These are phyloP conservation scores for Raddia guianensis DNA, from an alignment of 176 grass and related monocot species.

Conservation along the genomic window DNA sequence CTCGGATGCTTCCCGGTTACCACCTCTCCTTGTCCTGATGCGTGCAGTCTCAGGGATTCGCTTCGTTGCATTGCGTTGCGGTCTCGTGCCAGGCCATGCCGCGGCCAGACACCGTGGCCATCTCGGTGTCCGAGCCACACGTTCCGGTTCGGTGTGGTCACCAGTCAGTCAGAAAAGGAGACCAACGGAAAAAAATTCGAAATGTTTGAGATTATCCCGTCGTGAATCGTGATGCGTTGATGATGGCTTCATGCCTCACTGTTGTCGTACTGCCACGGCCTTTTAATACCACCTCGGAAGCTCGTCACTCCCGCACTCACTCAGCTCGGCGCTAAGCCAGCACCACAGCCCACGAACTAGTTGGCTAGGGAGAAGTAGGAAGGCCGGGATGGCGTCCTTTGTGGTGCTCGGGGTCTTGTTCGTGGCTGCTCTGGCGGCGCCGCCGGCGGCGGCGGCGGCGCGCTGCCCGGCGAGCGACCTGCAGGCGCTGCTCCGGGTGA, in stretches of 20 bases:
- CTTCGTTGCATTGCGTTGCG: not conserved
- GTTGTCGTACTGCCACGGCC: not conserved
- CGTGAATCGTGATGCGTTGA: not conserved
- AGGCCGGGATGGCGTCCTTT: constrained; percentile 25
- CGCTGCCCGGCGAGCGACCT: constrained; percentile 52
- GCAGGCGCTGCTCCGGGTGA: constrained; percentile 56
- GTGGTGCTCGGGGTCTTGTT: not conserved
- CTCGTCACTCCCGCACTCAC: constrained; percentile 34
- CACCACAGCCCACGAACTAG: constrained; percentile 15
- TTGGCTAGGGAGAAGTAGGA: not conserved
- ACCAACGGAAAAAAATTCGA: not conserved
- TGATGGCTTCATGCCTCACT: not conserved
- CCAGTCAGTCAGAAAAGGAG: not conserved
- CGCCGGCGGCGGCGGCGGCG: constrained; percentile 1
- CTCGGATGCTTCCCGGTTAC: constrained; percentile 27
- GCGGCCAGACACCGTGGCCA: not conserved
- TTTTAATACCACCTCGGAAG: constrained; percentile 50
- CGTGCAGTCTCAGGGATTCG: not conserved
- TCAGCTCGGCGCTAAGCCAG: constrained; percentile 1
- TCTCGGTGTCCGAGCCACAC: constrained; percentile 28
- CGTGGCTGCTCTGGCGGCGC: not conserved
- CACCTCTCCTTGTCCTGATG: constrained; percentile 31
- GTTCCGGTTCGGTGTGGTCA: constrained; percentile 3
- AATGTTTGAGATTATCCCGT: constrained; percentile 14
- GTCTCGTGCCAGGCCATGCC: not conserved